Evolutionary conservation across 768 basidiomycete genomes (phyloP), one percentile per base, ranked within the genome.

Genomic region (Xerocomus brunneocitrinus): DNA sequence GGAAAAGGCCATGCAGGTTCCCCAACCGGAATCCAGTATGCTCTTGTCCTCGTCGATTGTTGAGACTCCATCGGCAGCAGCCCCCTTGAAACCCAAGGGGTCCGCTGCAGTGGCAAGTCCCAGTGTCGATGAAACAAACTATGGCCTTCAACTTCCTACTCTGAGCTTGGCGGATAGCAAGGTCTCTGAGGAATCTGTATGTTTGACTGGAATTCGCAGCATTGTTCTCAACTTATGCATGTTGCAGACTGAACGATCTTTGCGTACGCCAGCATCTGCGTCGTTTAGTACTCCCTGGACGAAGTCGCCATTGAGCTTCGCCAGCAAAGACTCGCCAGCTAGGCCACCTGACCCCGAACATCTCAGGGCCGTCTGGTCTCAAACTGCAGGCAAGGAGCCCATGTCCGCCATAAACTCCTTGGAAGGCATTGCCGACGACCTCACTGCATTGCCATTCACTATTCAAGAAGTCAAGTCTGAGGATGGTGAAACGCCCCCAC

Each of bases 391-490:
- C 65, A 85, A 87, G 67, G 75, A 83, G n/a, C 80, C 78, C 49
- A 67, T 79, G 32, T 80, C 84, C 53, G 74, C 81, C 8, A 77
- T 87, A 24, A 95, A 94, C 67, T 93, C 91, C 2, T 71, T 95
- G 53, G 85, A 91, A 64, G 86, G 84, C 16, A 90, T 95, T 52
- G 82, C 83, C 27, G 90, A 92, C 63, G 92, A 94, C 62, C 74
- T 91, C 51, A 85, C 86, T 30, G 76, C 84, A 24, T 73, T 93
- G 30, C 89, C 90, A 10, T 89, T 89, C 68, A 85, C 86, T 5
- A 67, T 92, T 32, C 89, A 88, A 63, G 91, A 93, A 52, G 85
- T 91, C 48, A 92, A 91, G 66, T 88, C 89, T 10, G 90, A 91
- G 64, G 89, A 88, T 60, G 90, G 88, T 19, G 85, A 83, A 66